phyloP scores from a whole-genome alignment of 352 stramenopile genomes.

The Globisporangium lucens region DNA sequence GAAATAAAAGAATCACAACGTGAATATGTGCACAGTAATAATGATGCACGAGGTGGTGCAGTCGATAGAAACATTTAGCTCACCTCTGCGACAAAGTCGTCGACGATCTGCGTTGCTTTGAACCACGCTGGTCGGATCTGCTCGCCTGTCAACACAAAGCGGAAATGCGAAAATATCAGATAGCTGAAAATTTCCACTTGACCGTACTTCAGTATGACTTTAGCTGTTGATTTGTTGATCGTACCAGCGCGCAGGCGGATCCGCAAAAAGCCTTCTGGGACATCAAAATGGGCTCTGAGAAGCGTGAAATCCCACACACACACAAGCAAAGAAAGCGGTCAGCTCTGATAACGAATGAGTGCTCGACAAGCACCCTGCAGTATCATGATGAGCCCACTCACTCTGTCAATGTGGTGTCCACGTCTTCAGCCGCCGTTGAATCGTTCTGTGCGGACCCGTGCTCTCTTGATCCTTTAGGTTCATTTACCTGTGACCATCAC shows the following conservation, averaged over 20 bases:
- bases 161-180: no score
- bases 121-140: conserved; percentile 53
- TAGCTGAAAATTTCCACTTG: no score
- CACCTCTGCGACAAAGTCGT: conserved; percentile 58
- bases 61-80: neutral
- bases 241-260: conserved; percentile 58
- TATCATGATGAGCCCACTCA: conserved; percentile 1
- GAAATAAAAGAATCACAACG: no score
- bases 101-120: conserved; percentile 59
- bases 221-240: neutral
- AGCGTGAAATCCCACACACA: neutral
- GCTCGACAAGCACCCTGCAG: no score
- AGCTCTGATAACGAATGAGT: neutral
- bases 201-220: no score
- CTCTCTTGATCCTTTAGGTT: neutral
- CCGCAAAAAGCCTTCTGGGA: conserved; percentile 44
- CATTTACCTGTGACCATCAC: neutral
- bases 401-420: neutral
- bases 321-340: neutral
- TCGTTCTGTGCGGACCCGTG: neutral
- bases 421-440: neutral
- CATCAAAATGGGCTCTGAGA: conserved; percentile 1
- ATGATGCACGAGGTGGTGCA: no score
- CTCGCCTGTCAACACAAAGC: conserved; percentile 28
- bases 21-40: no score